phyloP scores from a whole-genome alignment of 495 filamentous ascomycete species.

The Aspergillus homomorphus region DNA sequence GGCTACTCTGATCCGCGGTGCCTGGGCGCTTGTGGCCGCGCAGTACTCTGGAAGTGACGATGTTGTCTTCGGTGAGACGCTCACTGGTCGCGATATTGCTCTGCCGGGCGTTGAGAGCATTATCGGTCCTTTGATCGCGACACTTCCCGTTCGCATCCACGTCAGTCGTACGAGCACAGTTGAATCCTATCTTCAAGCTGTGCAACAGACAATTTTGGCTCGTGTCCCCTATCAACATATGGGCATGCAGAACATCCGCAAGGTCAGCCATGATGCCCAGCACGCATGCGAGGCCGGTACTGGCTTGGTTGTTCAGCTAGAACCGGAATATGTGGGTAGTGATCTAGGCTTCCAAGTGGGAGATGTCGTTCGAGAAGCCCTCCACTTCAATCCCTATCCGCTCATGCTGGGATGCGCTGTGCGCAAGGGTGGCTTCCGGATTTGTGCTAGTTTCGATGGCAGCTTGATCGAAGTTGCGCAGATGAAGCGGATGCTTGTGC shows the following conservation, averaged over 20 bases:
- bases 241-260: conserved; percentile 67
- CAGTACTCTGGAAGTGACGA: conserved; percentile 54
- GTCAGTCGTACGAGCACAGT: conserved; percentile 28
- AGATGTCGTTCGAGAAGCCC: conserved; percentile 59
- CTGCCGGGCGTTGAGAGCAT: conserved; percentile 46
- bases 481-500: conserved; percentile 42
- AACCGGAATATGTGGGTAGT: conserved; percentile 43
- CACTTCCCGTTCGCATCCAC: conserved; percentile 57
- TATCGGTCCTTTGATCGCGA: conserved; percentile 60
- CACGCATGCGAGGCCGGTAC: conserved; percentile 65
- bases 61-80: conserved; percentile 57
- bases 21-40: conserved; percentile 58
- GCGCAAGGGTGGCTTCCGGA: conserved; percentile 50
- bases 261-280: conserved; percentile 57
- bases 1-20: conserved; percentile 58
- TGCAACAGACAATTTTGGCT: conserved; percentile 52
- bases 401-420: conserved; percentile 63
- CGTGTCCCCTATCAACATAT: conserved; percentile 62
- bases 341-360: conserved; percentile 50
- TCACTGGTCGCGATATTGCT: conserved; percentile 48
- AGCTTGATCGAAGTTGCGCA: conserved; percentile 35
- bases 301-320: conserved; percentile 51
- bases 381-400: conserved; percentile 66
- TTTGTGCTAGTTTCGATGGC: conserved; percentile 63
- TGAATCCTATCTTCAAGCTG: conserved; percentile 34